Conservation (phyloP, 805 yeast species). For the Schwanniomyces pseudopolymorphus region DNA sequence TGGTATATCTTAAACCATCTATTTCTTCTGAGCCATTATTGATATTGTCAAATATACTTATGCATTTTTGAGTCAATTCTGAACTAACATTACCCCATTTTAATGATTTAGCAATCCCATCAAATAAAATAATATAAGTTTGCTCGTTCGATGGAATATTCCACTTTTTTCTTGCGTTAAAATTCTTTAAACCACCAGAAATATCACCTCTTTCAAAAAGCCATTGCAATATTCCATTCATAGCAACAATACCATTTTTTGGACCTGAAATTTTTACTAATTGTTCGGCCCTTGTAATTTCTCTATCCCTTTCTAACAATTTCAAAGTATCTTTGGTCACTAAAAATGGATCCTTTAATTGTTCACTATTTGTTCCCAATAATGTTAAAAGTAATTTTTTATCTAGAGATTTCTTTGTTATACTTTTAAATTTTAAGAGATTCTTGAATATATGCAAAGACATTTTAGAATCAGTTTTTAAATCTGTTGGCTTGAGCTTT, state of each 20-base stretch:
- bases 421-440: constrained; percentile 22
- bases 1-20: constrained; percentile 10
- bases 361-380: constrained; percentile 59
- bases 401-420: constrained; percentile 33
- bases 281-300: constrained; percentile 50
- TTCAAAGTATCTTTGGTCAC: constrained; percentile 55
- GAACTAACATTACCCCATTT: constrained; percentile 32
- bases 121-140: constrained; percentile 33
- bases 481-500: constrained; percentile 20
- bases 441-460: constrained; percentile 28
- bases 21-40: constrained; percentile 3
- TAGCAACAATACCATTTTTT: constrained; percentile 54
- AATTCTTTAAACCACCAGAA: constrained; percentile 50
- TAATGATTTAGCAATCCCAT: constrained; percentile 31
- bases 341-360: constrained; percentile 55
- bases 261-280: constrained; percentile 47
- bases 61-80: constrained; percentile 16
- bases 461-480: constrained; percentile 18
- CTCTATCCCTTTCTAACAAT: constrained; percentile 50
- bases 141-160: constrained; percentile 53
- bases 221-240: constrained; percentile 61
- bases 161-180: constrained; percentile 62
- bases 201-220: constrained; percentile 42
- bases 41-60: constrained; percentile 20
- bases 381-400: constrained; percentile 50